phyloP scores from a whole-genome alignment of 495 filamentous ascomycete species.

The Penicillium desertorum region DNA sequence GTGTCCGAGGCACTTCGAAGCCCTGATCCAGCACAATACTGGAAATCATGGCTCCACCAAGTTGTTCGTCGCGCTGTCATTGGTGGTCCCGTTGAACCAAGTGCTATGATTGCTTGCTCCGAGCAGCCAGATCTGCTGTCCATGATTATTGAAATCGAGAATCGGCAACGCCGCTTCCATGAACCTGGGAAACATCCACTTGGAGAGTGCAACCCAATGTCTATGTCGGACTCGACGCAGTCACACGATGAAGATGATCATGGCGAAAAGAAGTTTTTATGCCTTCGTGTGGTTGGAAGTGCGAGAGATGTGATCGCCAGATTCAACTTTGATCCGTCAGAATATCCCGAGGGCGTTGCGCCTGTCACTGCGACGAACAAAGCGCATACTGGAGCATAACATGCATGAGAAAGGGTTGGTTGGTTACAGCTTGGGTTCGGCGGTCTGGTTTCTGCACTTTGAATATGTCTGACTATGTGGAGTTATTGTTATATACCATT shows the following conservation, averaged over 20 bases:
- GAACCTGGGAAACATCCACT: slow-evolving; percentile 29
- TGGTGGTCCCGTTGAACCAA: slow-evolving; percentile 30
- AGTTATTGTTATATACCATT: slow-evolving; percentile 1
- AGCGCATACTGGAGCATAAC: background rate
- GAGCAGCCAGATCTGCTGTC: slow-evolving; percentile 35
- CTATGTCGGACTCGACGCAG: background rate
- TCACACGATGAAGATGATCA: slow-evolving; percentile 9
- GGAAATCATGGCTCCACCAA: slow-evolving; percentile 43
- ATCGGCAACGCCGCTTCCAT: slow-evolving; percentile 47
- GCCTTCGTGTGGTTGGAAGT: slow-evolving; percentile 40
- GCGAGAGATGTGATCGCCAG: slow-evolving; percentile 40
- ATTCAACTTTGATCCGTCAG: slow-evolving; percentile 43
- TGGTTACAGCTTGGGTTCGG: background rate
- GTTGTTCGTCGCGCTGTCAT: slow-evolving; percentile 41
- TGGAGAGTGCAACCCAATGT: slow-evolving; percentile 9
- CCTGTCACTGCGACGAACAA: slow-evolving; percentile 8
- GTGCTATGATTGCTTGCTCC: slow-evolving; percentile 24
- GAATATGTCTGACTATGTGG: background rate
- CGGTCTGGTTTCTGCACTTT: background rate
- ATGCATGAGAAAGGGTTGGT: background rate
- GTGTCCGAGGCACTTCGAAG: slow-evolving; percentile 28
- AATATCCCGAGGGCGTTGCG: slow-evolving; percentile 38
- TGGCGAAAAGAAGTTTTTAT: slow-evolving; percentile 38
- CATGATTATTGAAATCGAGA: slow-evolving; percentile 42
- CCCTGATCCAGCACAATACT: slow-evolving; percentile 29